Evolutionary conservation across 805 yeast genomes (phyloP), one percentile per base, ranked within the genome.

Genomic region (Myxozyma melibiosi): DNA sequence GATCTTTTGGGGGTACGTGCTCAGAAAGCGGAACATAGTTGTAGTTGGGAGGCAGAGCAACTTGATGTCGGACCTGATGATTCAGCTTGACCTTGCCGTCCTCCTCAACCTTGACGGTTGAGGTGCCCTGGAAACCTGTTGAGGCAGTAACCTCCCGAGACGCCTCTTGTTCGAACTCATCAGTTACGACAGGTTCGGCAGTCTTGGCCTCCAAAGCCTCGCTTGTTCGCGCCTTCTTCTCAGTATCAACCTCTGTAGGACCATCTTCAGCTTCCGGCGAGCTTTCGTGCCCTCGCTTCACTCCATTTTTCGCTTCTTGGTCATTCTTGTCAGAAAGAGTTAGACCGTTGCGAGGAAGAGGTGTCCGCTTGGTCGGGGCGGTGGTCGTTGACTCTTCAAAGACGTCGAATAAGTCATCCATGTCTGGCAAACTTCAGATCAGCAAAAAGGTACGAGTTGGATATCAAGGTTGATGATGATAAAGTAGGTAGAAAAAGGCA

Each of bases 41-140:
- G 69, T 85, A 94, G 58, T 86, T 86, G 3, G 96, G 95, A 0
- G 99, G 99, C 24, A 92, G 80, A 1, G 98, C 97, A 9, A 92
- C 99, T 73, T 92, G 97, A 75, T 92, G 99, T 72, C 98, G 86
- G 54, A 92, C 97, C 73, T 90, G 97, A 76, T 92, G 99, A 57
- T 84, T 84, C 63, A 90, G 76, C 70, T 86, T 85, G 57, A 90
- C 84, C 52, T 77, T 77, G 18, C 80, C 80, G 52, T 76, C 80
- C 42, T 73, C 73, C 2, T 71, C 71, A 16, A 70, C 75, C 1
- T 71, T 66, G 22, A 74, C 71, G 0, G 66, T 54, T 0, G 77
- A 68, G 20, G 73, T 67, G 14, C 76, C 77, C 66, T 84, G 69
- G 34, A 90, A 75, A 4, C 96, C 96, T 31, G 80, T 80, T 0